A percentile compares a stretch with the other conserved stretches of the same genome.
Conservation (phyloP, 768 basidiomycete genomes). For the Aureoboletus auriporus region DNA sequence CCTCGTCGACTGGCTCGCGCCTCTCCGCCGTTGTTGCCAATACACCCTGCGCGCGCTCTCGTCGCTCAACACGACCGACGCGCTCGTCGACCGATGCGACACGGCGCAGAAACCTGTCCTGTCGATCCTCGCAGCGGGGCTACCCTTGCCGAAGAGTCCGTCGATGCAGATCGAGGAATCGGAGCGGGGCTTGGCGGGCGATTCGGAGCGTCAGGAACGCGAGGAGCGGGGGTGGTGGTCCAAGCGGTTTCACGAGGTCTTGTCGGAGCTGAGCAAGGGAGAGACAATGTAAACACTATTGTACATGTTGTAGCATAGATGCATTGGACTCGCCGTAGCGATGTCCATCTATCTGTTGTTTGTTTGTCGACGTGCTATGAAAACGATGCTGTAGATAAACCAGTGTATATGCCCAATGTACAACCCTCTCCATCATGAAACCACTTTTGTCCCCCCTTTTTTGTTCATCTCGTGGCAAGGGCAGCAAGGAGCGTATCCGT, state of each 20-base stretch:
- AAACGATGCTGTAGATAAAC: too few relatives aligned
- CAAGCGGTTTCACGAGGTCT: constrained; percentile 57
- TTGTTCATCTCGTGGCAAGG: constrained; percentile 39
- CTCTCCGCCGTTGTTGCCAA: constrained; percentile 50
- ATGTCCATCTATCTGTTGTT: too few relatives aligned
- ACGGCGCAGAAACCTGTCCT: constrained; percentile 31
- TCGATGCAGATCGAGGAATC: constrained; percentile 50
- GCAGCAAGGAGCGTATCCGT: constrained; percentile 59
- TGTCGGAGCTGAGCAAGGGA: constrained; percentile 47
- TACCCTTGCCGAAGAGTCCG: constrained; percentile 70
- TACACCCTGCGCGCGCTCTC: constrained; percentile 44
- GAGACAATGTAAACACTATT: not conserved
- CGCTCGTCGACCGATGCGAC: constrained; percentile 26
- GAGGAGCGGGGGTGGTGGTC: constrained; percentile 78
- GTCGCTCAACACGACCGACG: constrained; percentile 23
- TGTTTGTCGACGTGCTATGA: too few relatives aligned
- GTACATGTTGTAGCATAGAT: too few relatives aligned
- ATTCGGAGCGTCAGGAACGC: constrained; percentile 43
- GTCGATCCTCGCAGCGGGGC: constrained; percentile 40
- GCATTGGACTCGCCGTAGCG: too few relatives aligned
- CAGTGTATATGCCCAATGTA: constrained; percentile 1
- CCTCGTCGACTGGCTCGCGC: constrained; percentile 39
- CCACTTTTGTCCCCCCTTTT: not conserved
- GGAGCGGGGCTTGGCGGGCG: constrained; percentile 24
- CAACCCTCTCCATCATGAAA: not conserved